Evolutionary conservation across 805 yeast genomes (phyloP), one percentile per base, ranked within the genome.

Genomic region (Barnettozyma siamensis): DNA sequence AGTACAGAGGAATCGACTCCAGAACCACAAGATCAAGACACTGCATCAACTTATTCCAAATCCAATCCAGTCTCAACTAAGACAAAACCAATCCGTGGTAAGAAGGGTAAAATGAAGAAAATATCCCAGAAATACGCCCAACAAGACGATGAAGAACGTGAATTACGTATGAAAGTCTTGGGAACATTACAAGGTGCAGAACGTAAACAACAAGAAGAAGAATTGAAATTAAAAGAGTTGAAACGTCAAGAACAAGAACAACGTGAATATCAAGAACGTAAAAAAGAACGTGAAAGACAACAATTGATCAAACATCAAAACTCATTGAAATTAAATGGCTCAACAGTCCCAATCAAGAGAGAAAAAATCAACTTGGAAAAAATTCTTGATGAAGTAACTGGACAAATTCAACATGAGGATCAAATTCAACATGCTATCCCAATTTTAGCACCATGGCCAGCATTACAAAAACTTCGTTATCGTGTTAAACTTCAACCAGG

Each of bases 371-470:
- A 64, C 53, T 69, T 59, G 56, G 67, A 58, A 49, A 70, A 64
- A 50, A 72, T 70, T 38, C 65, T 54, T 37, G 51, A 56, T 15
- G 73, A 68, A 43, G 32, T 67, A 21, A 57, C 58, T 13, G 56
- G 65, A 13, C 48, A 49, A 0, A 42, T 62, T 7, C 37, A 51
- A 13, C 42, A 50, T 13, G 70, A 66, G 2, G 95, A 85, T 54
- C 64, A 54, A 3, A 65, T 85, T 10, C 53, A 69, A 10, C 85
- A 79, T 43, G 78, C 84, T 7, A 73, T 91, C 11, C 94, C 96
- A 1, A 79, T 87, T 16, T 91, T 88, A 70, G 97, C 93, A 0
- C 99, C 99, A 2, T 93, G 96, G 96, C 63, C 75, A 11, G 73
- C 97, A 0, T 60, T 93, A 48, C 72, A 67, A 44, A 83, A 83